Evolutionary conservation across 1,284 basidiomycete species (phyloP).

Genomic region (Inonotus obliquus): DNA sequence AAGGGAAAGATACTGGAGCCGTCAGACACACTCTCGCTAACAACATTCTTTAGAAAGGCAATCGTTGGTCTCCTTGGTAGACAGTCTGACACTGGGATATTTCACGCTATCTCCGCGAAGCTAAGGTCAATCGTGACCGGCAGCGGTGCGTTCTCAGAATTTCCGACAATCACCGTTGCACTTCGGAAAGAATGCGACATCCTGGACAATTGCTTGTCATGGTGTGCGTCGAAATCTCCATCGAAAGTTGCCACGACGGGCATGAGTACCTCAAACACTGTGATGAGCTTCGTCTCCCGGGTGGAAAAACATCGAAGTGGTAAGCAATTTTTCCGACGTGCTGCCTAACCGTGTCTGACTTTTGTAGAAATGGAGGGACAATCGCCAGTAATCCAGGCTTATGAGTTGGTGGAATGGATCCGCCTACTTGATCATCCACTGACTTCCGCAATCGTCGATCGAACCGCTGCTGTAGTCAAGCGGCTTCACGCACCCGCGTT

Average conservation of each 20-base stretch:
- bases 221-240: neutral
- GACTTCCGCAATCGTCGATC: conserved; percentile 33
- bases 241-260: neutral
- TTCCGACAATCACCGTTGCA: conserved; percentile 38
- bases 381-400: conserved; percentile 35
- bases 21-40: conserved; percentile 58
- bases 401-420: conserved; percentile 55
- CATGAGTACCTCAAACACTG: conserved; percentile 19
- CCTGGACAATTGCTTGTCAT: conserved; percentile 32
- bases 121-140: conserved; percentile 32
- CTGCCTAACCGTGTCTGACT: neutral
- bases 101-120: conserved; percentile 34
- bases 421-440: conserved; percentile 41
- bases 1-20: conserved; percentile 46
- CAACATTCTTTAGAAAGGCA: conserved; percentile 59
- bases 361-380: conserved; percentile 32
- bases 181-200: conserved; percentile 43
- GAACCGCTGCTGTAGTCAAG: conserved; percentile 35
- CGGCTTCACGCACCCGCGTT: conserved; percentile 41
- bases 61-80: conserved; percentile 54
- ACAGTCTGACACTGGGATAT: conserved; percentile 36
- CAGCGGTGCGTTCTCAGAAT: conserved; percentile 27
- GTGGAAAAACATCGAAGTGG: conserved; percentile 38
- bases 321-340: conserved; percentile 27
- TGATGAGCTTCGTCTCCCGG: conserved; percentile 38